These are phyloP conservation scores for Brassica balearica DNA, from an alignment of 441 rosid genomes.

Conservation along the genomic window DNA sequence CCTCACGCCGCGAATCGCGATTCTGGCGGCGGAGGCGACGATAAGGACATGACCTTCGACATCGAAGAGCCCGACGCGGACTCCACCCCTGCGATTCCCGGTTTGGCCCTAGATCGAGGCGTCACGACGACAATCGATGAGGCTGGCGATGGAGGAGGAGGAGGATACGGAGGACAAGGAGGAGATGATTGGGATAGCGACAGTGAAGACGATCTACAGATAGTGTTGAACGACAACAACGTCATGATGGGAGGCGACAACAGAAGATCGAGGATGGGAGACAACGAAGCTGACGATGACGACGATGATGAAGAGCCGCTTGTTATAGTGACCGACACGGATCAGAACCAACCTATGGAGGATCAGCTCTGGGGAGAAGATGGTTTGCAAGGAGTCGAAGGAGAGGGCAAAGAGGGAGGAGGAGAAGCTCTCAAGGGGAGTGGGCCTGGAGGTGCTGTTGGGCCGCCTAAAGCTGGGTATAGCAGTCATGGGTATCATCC, in stretches of 20 bases:
- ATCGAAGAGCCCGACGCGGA: constrained; percentile 68
- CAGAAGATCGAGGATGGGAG: constrained; percentile 56
- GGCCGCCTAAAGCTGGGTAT: constrained; percentile 74
- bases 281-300: constrained; percentile 56
- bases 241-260: constrained; percentile 53
- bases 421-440: constrained; percentile 55
- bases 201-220: constrained; percentile 97
- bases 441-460: constrained; percentile 54
- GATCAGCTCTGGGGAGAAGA: constrained; percentile 81
- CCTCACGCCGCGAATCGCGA: constrained; percentile 31
- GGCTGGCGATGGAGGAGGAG: constrained; percentile 41
- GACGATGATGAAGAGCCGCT: constrained; percentile 84
- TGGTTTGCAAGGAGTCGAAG: constrained; percentile 49
- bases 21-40: constrained; percentile 34
- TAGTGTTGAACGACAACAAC: constrained; percentile 81
- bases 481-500: constrained; percentile 90
- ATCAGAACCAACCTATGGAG: constrained; percentile 61
- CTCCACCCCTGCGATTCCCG: constrained; percentile 49
- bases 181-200: constrained; percentile 83
- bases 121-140: constrained; percentile 26
- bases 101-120: constrained; percentile 38
- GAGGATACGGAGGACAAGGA: constrained; percentile 44
- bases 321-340: constrained; percentile 80
- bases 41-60: constrained; percentile 69
- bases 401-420: constrained; percentile 72